Conservation (phyloP, 2,329 filamentous ascomycete genomes). For the Zasmidium cellare region DNA sequence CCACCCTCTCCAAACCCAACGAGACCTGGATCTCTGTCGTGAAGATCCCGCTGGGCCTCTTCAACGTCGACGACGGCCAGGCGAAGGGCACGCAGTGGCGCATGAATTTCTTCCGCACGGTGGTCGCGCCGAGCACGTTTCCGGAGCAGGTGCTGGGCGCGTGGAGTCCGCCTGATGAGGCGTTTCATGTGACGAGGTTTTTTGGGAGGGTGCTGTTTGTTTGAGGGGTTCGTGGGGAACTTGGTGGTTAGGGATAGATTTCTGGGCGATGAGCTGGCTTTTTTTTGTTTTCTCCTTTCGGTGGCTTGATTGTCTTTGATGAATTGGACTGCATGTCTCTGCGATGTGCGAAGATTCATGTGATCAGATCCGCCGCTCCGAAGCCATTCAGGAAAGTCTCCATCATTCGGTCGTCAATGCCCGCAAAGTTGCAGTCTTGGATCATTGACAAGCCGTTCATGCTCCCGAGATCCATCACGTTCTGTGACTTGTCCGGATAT, state of each 20-base stretch:
- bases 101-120: slow-evolving; percentile 22
- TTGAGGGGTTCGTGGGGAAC: slow-evolving; percentile 1
- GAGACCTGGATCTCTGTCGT: slow-evolving; percentile 11
- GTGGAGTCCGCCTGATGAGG: slow-evolving; percentile 13
- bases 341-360: too few species aligned
- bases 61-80: slow-evolving; percentile 13
- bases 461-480: too few species aligned
- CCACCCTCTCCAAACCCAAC: slow-evolving; percentile 3
- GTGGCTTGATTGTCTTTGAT: too few species aligned
- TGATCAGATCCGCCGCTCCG: neutral
- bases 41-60: slow-evolving; percentile 14
- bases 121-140: slow-evolving; percentile 11
- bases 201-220: slow-evolving; percentile 16
- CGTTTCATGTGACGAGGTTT: slow-evolving; percentile 16
- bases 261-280: neutral
- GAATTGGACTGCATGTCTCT: too few species aligned
- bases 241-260: neutral
- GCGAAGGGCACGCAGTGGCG: slow-evolving; percentile 19
- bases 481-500: too few species aligned
- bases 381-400: neutral
- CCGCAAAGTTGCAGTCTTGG: too few species aligned
- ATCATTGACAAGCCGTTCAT: too few species aligned
- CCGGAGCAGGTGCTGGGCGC: slow-evolving; percentile 12
- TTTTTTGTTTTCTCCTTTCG: too few species aligned
- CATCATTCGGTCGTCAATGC: too few species aligned